Conservation (phyloP, 371 early-diverging fungal species). For the Lichtheimia ornata region DNA sequence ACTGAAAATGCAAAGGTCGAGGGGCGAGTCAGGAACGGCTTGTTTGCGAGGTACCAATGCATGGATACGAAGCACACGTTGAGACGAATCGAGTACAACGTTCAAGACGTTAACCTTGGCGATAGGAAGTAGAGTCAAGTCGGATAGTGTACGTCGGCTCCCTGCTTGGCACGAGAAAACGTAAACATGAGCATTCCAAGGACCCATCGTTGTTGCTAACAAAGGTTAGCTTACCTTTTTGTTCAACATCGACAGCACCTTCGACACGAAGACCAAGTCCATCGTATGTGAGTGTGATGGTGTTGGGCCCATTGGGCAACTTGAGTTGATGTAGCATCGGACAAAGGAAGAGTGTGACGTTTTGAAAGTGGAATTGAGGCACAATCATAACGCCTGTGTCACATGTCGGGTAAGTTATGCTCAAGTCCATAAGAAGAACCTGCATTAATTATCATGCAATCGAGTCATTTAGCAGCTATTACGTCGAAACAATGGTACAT, state of each 20-base stretch:
- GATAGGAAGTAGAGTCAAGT: constrained; percentile 44
- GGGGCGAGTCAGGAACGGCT: constrained; percentile 27
- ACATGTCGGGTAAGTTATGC: too few species aligned
- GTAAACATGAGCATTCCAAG: too few species aligned
- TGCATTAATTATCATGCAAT: not conserved
- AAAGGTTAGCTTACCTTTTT: constrained; percentile 22
- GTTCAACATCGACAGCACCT: constrained; percentile 37
- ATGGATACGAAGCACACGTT: constrained; percentile 31
- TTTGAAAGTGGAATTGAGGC: not conserved
- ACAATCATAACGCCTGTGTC: not conserved
- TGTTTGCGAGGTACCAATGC: constrained; percentile 42
- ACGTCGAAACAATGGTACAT: too few species aligned
- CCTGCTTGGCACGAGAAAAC: not conserved
- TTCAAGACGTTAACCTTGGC: constrained; percentile 33
- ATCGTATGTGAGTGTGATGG: constrained; percentile 38
- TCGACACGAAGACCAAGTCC: constrained; percentile 51
- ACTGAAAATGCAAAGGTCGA: constrained; percentile 36
- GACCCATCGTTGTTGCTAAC: too few species aligned
- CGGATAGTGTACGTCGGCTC: constrained; percentile 27
- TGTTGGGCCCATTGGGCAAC: constrained; percentile 33
- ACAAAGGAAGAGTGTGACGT: not conserved
- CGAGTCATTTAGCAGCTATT: too few species aligned
- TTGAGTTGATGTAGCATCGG: constrained; percentile 32
- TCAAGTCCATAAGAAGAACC: too few species aligned
- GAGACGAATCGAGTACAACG: constrained; percentile 22